These are phyloP conservation scores for Salix dunnii DNA, from an alignment of 345 rosid species.

Conservation along the genomic window DNA sequence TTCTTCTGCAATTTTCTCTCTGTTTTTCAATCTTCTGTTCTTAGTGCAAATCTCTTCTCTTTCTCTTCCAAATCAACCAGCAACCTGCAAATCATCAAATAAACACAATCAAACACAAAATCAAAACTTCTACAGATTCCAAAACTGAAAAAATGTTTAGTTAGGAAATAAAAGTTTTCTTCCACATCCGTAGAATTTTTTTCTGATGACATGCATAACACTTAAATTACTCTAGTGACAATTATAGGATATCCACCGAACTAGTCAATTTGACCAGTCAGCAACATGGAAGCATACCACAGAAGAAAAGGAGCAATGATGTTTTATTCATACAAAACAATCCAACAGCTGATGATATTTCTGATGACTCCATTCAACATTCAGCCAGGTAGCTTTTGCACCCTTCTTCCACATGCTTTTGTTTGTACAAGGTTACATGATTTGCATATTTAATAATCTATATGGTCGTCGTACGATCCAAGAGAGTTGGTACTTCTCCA, in stretches of 20 bases:
- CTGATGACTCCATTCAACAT: slow-evolving; percentile 36
- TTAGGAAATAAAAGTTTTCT: neutral
- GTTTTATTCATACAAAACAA: slow-evolving; percentile 28
- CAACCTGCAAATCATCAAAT: too few species aligned
- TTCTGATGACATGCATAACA: neutral
- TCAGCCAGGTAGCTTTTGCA: slow-evolving; percentile 36
- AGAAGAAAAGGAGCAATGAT: slow-evolving; percentile 48
- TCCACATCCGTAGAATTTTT: too few species aligned
- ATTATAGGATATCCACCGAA: slow-evolving; percentile 59
- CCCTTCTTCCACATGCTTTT: neutral
- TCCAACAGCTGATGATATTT: slow-evolving; percentile 24
- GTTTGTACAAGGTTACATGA: neutral
- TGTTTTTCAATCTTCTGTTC: too few species aligned
- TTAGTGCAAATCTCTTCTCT: too few species aligned
- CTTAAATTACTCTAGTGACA: neutral
- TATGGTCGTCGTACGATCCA: neutral
- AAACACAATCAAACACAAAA: too few species aligned
- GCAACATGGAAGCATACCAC: slow-evolving; percentile 34
- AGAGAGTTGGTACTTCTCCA: neutral
- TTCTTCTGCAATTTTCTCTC: too few species aligned
- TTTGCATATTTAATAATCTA: neutral
- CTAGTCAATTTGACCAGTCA: slow-evolving; percentile 35
- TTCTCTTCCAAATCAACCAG: too few species aligned
- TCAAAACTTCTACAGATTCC: neutral
- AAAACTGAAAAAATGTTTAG: neutral